These are phyloP conservation scores for Leucaena leucocephala DNA, from an alignment of 306 rosid genomes.

Conservation along the genomic window DNA sequence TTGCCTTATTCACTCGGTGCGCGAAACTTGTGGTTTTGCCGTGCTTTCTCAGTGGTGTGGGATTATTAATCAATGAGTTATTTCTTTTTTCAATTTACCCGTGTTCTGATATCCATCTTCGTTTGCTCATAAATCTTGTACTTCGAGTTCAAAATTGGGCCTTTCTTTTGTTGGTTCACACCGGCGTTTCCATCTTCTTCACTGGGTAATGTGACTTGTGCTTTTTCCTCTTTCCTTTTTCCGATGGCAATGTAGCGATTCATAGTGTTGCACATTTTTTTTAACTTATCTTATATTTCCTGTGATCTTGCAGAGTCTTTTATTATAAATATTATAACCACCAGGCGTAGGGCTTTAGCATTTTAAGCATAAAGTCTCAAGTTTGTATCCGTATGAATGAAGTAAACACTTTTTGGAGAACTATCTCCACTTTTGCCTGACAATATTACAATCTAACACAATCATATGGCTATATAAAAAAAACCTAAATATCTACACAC, in stretches of 20 bases:
- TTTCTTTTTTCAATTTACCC: background rate
- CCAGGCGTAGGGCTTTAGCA: no score
- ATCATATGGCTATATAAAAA: no score
- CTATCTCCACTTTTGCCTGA: no score
- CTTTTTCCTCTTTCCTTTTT: background rate
- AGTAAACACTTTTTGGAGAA: no score
- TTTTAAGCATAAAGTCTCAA: no score
- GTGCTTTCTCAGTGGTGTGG: background rate
- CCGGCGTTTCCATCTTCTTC: background rate
- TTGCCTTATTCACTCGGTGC: background rate
- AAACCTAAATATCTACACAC: no score
- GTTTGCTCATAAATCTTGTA: background rate
- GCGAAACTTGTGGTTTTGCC: background rate
- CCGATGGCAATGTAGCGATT: background rate
- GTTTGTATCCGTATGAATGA: no score
- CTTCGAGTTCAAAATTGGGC: background rate
- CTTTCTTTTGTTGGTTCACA: background rate
- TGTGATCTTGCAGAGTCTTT: background rate
- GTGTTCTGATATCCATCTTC: slow-evolving; percentile 2
- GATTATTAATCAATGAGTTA: background rate
- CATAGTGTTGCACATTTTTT: background rate
- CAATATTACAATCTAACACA: no score
- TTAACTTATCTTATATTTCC: background rate
- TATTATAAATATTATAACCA: no score
- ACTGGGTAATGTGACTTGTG: background rate